These are phyloP conservation scores for Hypomontagnella submonticulosa DNA, from an alignment of 495 filamentous ascomycete genomes.

Conservation along the genomic window DNA sequence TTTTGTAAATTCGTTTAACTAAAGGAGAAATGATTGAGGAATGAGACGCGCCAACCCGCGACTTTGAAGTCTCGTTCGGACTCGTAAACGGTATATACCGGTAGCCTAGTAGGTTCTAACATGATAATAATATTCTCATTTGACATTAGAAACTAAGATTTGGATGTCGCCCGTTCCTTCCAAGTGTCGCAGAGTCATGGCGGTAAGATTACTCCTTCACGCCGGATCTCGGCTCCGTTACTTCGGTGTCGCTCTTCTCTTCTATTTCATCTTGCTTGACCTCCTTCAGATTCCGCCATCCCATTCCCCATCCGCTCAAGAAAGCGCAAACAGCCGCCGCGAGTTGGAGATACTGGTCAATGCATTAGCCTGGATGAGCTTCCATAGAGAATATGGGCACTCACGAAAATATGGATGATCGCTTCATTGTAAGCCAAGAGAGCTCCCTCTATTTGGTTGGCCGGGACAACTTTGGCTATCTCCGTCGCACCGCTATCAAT, in stretches of 20 bases:
- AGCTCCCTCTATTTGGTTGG: slow-evolving; percentile 15
- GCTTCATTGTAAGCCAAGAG: slow-evolving; percentile 39
- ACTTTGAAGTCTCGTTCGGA: too few species aligned
- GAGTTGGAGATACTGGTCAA: slow-evolving; percentile 35
- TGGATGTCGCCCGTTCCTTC: too few species aligned
- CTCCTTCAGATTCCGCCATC: slow-evolving; percentile 38
- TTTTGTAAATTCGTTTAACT: too few species aligned
- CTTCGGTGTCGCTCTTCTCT: slow-evolving; percentile 3
- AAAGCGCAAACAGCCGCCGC: slow-evolving; percentile 33
- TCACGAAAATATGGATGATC: slow-evolving; percentile 33
- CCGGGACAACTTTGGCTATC: slow-evolving; percentile 29
- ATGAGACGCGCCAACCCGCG: too few species aligned
- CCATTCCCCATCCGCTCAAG: slow-evolving; percentile 35
- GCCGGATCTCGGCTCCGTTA: background rate
- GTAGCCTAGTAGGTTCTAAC: too few species aligned
- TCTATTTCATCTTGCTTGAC: slow-evolving; percentile 28
- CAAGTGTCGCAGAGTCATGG: background rate
- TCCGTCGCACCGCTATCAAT: slow-evolving; percentile 38
- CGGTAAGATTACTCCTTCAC: background rate
- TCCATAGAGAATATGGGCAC: background rate
- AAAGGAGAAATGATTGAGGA: too few species aligned
- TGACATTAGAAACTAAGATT: too few species aligned
- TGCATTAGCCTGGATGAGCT: background rate
- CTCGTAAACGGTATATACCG: too few species aligned
- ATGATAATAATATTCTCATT: too few species aligned